Percentiles rank a stretch among this genome's conserved stretches.
These are phyloP conservation scores for Naganishia sp. DNA, from an alignment of 1,284 basidiomycete species.

Conservation along the genomic window DNA sequence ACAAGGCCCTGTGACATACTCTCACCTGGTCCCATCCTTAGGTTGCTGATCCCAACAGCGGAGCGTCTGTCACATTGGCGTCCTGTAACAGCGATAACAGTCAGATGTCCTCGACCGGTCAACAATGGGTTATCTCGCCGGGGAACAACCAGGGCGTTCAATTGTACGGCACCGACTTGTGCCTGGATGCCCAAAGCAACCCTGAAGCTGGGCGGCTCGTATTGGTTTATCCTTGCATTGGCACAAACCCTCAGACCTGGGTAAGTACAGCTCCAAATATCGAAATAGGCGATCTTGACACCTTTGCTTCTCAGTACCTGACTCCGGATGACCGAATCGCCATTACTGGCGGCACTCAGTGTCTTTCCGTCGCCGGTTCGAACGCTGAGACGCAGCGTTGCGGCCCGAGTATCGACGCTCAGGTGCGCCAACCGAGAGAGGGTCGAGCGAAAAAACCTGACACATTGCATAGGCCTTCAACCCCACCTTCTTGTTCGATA, in stretches of 20 bases:
- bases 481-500: constrained; percentile 37
- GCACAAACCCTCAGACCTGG: constrained; percentile 34
- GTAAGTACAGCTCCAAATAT: not conserved
- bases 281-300: not conserved
- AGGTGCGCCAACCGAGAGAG: not conserved
- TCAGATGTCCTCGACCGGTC: constrained; percentile 32
- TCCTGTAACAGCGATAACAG: constrained; percentile 33
- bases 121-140: constrained; percentile 36
- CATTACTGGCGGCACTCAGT: constrained; percentile 35
- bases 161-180: constrained; percentile 36
- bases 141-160: constrained; percentile 38
- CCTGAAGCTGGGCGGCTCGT: constrained; percentile 28
- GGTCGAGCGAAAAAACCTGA: too few species aligned
- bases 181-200: constrained; percentile 35
- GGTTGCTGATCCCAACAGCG: constrained; percentile 18
- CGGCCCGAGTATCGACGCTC: constrained; percentile 29
- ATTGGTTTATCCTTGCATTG: constrained; percentile 14
- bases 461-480: constrained; percentile 29
- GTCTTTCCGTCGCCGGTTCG: constrained; percentile 27
- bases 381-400: constrained; percentile 35
- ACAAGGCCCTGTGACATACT: not conserved
- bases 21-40: not conserved
- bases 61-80: constrained; percentile 33
- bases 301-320: constrained; percentile 26
- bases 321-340: constrained; percentile 36